Conservation (phyloP, 2,329 filamentous ascomycete genomes). For the Emmonsia crescens region DNA sequence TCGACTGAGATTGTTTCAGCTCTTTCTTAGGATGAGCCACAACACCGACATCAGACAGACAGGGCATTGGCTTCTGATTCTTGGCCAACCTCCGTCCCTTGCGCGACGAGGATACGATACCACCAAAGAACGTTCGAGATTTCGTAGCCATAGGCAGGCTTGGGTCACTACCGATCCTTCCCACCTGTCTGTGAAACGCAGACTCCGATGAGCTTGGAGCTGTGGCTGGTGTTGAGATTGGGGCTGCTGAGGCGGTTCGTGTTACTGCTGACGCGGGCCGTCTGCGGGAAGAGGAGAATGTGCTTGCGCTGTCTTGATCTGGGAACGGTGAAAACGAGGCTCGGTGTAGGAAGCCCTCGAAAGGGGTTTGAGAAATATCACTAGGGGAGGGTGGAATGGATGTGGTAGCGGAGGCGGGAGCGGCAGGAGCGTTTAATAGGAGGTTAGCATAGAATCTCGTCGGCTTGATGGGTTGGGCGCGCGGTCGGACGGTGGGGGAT, state of each 20-base stretch:
- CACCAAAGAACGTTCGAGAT: not conserved
- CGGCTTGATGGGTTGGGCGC: not conserved
- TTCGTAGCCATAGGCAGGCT: not conserved
- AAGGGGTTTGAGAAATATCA: not conserved
- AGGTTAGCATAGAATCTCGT: not conserved
- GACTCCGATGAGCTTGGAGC: not conserved
- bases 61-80: not conserved
- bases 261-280: too few relatives aligned
- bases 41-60: not conserved
- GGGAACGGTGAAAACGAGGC: not conserved
- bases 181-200: not conserved
- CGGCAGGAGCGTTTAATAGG: not conserved
- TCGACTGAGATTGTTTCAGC: not conserved
- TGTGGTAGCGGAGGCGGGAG: not conserved
- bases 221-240: not conserved
- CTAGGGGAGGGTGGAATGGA: not conserved
- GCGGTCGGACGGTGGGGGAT: not conserved
- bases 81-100: not conserved
- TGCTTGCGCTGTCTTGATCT: not conserved
- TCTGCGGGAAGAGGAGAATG: not conserved
- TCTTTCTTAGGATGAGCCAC: not conserved
- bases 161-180: not conserved
- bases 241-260: not conserved
- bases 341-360: not conserved
- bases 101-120: not conserved